phyloP scores from a whole-genome alignment of 1,284 basidiomycete genomes.

The Melampsora larici-populina region DNA sequence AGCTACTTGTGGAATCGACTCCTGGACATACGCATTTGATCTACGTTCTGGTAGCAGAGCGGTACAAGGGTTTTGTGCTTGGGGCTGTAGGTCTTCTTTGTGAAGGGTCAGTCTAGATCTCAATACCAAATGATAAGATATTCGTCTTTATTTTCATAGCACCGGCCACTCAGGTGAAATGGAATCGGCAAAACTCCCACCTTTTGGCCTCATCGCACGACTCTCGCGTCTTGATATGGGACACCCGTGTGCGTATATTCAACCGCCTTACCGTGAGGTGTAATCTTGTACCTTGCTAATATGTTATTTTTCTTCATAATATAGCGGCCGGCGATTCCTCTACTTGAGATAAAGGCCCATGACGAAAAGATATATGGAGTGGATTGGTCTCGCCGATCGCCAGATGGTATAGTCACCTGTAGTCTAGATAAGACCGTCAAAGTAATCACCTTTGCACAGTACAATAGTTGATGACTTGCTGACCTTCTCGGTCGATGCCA shows the following conservation, averaged over 20 bases:
- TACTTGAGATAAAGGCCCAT: constrained; percentile 73
- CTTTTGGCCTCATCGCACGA: constrained; percentile 81
- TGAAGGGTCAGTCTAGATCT: not conserved
- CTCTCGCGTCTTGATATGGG: constrained; percentile 79
- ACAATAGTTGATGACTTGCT: not conserved
- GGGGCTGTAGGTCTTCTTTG: constrained; percentile 61
- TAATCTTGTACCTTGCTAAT: not conserved
- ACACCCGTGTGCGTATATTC: constrained; percentile 64
- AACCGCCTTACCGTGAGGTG: not conserved
- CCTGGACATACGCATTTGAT: constrained; percentile 78
- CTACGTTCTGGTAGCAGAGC: constrained; percentile 55
- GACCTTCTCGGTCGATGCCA: constrained; percentile 47
- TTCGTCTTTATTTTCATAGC: constrained; percentile 57
- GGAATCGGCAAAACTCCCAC: constrained; percentile 80
- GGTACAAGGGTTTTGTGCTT: constrained; percentile 64
- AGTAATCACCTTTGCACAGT: constrained; percentile 61
- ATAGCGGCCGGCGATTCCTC: constrained; percentile 82
- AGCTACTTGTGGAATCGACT: constrained; percentile 58
- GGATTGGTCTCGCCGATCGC: constrained; percentile 76
- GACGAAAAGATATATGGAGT: constrained; percentile 88
- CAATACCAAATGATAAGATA: not conserved
- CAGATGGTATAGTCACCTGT: constrained; percentile 81
- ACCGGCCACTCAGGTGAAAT: constrained; percentile 90
- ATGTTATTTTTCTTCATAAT: constrained; percentile 9
- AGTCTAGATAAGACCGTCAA: constrained; percentile 90